Percentiles rank a stretch among this genome's conserved stretches.
phyloP scores from a whole-genome alignment of 352 stramenopile genomes.

The Pythium coloratum region DNA sequence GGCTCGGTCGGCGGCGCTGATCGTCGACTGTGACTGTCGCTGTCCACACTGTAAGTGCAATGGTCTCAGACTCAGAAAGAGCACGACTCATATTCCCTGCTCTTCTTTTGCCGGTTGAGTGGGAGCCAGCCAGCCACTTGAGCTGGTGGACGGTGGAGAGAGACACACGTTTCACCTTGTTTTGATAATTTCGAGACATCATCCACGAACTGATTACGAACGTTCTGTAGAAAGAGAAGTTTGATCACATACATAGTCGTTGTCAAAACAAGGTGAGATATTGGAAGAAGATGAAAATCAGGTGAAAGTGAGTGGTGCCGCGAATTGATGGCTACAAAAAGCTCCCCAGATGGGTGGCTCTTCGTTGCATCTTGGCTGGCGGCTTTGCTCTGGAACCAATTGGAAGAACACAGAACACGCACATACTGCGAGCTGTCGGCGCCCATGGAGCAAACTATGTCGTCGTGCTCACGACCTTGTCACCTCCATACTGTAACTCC shows the following conservation, averaged over 20 bases:
- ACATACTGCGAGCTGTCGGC: background rate
- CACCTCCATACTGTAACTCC: background rate
- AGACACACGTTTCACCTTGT: constrained; percentile 20
- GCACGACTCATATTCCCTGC: background rate
- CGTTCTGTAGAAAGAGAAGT: background rate
- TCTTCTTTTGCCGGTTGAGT: constrained; percentile 11
- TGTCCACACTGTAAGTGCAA: constrained; percentile 8
- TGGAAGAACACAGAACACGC: constrained; percentile 7
- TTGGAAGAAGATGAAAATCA: background rate
- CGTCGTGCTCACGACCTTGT: background rate
- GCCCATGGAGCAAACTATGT: background rate
- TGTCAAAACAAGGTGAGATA: constrained; percentile 4
- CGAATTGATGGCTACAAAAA: constrained; percentile 7
- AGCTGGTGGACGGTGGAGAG: constrained; percentile 20
- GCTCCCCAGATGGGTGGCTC: constrained; percentile 8
- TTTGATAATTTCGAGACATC: constrained; percentile 5
- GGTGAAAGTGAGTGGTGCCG: background rate
- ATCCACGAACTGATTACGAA: background rate
- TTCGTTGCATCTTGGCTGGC: background rate
- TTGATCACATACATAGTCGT: background rate
- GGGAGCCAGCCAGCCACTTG: constrained; percentile 8
- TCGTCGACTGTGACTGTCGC: constrained; percentile 11
- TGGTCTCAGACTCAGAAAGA: constrained; percentile 25
- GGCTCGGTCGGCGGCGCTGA: background rate
- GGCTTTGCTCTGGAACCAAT: constrained; percentile 4